Evolutionary conservation across 768 basidiomycete genomes (phyloP).

Genomic region (Panaeolus papilionaceus): DNA sequence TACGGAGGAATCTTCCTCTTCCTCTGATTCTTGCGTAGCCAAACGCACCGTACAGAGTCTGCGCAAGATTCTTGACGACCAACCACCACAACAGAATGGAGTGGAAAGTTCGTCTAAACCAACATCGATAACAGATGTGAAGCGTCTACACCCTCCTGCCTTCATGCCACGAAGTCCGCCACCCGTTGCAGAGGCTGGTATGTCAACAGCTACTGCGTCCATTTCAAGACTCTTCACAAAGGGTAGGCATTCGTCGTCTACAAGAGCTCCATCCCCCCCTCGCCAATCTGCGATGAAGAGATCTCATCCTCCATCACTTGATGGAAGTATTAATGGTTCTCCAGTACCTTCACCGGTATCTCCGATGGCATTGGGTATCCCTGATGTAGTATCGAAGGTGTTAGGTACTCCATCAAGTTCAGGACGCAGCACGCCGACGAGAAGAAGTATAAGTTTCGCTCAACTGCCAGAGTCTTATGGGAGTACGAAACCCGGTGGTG

Average conservation of each 20-base stretch:
- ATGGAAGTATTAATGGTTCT: conserved; percentile 14
- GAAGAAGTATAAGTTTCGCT: conserved; percentile 80
- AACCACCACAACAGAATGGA: conserved; percentile 38
- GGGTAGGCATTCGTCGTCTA: conserved; percentile 60
- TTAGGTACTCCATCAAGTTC: conserved; percentile 51
- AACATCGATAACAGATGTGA: neutral
- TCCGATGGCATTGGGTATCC: conserved; percentile 31
- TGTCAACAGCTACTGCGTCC: conserved; percentile 79
- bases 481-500: conserved; percentile 36
- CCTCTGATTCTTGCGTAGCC: conserved; percentile 59
- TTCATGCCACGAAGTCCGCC: conserved; percentile 58
- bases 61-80: conserved; percentile 72
- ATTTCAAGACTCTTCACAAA: conserved; percentile 81
- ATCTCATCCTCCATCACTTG: conserved; percentile 17
- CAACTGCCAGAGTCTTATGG: conserved; percentile 74
- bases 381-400: conserved; percentile 35
- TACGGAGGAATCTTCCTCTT: conserved; percentile 64
- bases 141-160: conserved; percentile 35
- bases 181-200: conserved; percentile 58
- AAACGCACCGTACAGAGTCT: conserved; percentile 71
- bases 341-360: conserved; percentile 22
- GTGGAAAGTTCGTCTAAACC: conserved; percentile 19
- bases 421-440: conserved; percentile 55
- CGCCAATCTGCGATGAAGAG: conserved; percentile 51
- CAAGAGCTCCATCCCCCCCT: conserved; percentile 68